phyloP scores from a whole-genome alignment of 345 rosid species.

The Cochlearia excelsa region DNA sequence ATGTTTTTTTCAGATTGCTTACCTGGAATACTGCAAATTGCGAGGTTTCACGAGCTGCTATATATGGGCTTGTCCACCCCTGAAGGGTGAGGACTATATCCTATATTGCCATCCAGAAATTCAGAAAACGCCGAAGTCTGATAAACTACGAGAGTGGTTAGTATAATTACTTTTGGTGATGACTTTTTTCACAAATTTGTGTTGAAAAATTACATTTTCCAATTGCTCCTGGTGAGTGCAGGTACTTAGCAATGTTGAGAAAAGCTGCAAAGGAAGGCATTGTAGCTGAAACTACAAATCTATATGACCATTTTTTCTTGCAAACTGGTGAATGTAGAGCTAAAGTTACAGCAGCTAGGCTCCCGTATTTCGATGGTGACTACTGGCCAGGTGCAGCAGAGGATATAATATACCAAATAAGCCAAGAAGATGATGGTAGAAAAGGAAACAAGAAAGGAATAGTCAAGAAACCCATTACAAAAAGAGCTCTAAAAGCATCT shows the following conservation, averaged over 20 bases:
- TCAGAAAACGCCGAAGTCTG: constrained; percentile 98
- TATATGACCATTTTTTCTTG: constrained; percentile 89
- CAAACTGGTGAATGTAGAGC: constrained; percentile 83
- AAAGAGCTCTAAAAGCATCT: constrained; percentile 95
- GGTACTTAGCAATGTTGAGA: constrained; percentile 88
- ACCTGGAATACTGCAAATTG: constrained; percentile 95
- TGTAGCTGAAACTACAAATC: constrained; percentile 76
- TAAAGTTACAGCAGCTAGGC: constrained; percentile 95
- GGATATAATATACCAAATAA: constrained; percentile 81
- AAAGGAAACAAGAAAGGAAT: constrained; percentile 83
- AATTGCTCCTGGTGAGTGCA: constrained; percentile 37
- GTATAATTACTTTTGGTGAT: constrained; percentile 33
- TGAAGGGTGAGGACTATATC: constrained; percentile 99
- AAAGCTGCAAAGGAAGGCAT: constrained; percentile 84
- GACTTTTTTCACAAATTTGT: constrained; percentile 18
- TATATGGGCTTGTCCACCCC: constrained; percentile 99
- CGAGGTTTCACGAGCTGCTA: constrained; percentile 99
- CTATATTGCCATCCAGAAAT: constrained; percentile 99
- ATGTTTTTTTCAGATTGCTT: constrained; percentile 68
- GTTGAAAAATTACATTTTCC: constrained; percentile 14
- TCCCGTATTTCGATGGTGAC: constrained; percentile 99
- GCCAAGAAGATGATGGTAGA: constrained; percentile 94
- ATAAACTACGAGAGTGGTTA: constrained; percentile 97
- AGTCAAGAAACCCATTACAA: constrained; percentile 77
- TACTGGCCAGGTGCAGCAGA: constrained; percentile 99